These are phyloP conservation scores for Entelexis sorbosivorans DNA, from an alignment of 1,139 yeast species.

Conservation along the genomic window DNA sequence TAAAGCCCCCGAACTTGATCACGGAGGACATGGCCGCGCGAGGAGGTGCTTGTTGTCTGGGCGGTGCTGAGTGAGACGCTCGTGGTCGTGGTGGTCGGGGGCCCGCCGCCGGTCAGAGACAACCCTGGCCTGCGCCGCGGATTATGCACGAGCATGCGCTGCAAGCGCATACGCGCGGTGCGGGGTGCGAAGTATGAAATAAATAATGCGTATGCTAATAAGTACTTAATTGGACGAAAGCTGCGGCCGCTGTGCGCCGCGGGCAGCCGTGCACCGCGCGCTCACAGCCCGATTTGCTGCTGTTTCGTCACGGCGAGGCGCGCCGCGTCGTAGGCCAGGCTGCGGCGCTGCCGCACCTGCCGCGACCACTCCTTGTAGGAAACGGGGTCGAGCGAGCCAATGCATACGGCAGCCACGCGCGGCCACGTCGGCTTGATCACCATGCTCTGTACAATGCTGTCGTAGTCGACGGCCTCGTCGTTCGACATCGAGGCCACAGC, in stretches of 20 bases:
- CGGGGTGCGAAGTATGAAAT: no score
- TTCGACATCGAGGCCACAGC: neutral
- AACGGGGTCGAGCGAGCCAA: constrained; percentile 25
- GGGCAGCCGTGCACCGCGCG: neutral
- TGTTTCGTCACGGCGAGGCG: neutral
- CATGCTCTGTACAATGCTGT: constrained; percentile 8
- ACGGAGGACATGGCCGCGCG: neutral
- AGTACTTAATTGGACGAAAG: no score
- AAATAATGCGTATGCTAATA: no score
- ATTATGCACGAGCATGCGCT: no score
- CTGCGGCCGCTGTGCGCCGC: no score
- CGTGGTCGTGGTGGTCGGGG: no score
- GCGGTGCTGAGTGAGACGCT: neutral
- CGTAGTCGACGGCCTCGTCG: constrained; percentile 6
- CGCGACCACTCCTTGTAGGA: constrained; percentile 24
- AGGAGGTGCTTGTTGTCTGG: neutral
- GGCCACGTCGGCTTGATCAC: constrained; percentile 1
- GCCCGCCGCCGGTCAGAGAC: no score
- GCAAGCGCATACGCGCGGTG: no score
- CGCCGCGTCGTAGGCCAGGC: constrained; percentile 5
- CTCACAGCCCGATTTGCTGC: constrained; percentile 1
- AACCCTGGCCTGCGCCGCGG: no score
- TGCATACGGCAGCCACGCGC: constrained; percentile 19
- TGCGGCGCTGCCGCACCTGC: constrained; percentile 9
- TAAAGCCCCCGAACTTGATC: constrained; percentile 32